These are phyloP conservation scores for Acer saccharum DNA, from an alignment of 345 rosid species.

Conservation along the genomic window DNA sequence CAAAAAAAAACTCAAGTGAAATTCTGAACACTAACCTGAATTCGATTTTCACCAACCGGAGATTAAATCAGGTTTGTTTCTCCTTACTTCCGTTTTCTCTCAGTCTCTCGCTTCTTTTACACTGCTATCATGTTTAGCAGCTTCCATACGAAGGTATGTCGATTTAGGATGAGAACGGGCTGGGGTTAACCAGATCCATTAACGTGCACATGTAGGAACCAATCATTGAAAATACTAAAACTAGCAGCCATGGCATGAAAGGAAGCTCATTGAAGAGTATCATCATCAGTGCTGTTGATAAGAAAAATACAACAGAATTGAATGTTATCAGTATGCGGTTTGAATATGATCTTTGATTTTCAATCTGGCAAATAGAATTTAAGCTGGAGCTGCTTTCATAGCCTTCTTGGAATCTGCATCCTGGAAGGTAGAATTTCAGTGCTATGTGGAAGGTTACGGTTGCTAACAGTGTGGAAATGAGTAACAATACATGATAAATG, in stretches of 20 bases:
- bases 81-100: too few species aligned
- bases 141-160: background rate
- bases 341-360: background rate
- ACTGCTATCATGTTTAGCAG: too few species aligned
- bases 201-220: background rate
- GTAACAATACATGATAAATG: background rate
- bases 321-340: background rate
- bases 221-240: background rate
- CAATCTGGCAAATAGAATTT: background rate
- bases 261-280: background rate
- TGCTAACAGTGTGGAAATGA: background rate
- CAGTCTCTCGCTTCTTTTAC: too few species aligned
- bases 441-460: background rate
- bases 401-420: background rate
- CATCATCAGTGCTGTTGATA: background rate
- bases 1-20: too few species aligned
- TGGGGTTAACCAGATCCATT: background rate
- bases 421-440: background rate
- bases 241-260: background rate
- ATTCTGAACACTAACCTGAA: too few species aligned
- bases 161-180: background rate
- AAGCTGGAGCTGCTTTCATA: background rate
- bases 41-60: too few species aligned
- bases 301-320: conserved; percentile 18
- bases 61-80: too few species aligned